phyloP scores from a whole-genome alignment of 768 basidiomycete species.

The Boletus tomentosulus region DNA sequence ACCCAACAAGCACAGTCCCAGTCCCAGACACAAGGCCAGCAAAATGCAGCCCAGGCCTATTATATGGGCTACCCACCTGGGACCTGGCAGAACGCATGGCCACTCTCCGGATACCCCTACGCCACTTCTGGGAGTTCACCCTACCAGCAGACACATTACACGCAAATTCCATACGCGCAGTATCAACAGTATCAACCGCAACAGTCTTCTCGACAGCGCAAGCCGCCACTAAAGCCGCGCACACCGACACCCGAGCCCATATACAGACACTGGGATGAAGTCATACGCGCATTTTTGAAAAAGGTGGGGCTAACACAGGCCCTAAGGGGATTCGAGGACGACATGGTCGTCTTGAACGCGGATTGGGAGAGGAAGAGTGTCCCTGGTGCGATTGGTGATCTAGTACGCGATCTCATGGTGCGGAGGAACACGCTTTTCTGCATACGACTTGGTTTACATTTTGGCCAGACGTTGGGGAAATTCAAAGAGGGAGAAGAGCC shows the following conservation, averaged over 20 bases:
- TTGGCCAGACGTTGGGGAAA: slow-evolving; percentile 25
- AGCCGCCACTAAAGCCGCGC: slow-evolving; percentile 24
- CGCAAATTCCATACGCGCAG: slow-evolving; percentile 33
- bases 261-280: slow-evolving; percentile 59
- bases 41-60: slow-evolving; percentile 28
- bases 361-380: slow-evolving; percentile 61
- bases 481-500: slow-evolving; percentile 26
- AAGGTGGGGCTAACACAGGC: slow-evolving; percentile 56
- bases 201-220: slow-evolving; percentile 26
- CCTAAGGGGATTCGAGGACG: slow-evolving; percentile 59
- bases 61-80: slow-evolving; percentile 34
- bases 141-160: slow-evolving; percentile 32
- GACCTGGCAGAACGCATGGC: slow-evolving; percentile 33
- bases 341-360: slow-evolving; percentile 65
- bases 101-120: slow-evolving; percentile 32
- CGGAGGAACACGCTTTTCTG: slow-evolving; percentile 15
- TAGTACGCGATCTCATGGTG: slow-evolving; percentile 51
- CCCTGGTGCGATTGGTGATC: slow-evolving; percentile 48
- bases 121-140: slow-evolving; percentile 26
- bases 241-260: slow-evolving; percentile 40
- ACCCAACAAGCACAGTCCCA: slow-evolving; percentile 18
- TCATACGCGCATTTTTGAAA: slow-evolving; percentile 49
- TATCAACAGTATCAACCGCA: slow-evolving; percentile 33
- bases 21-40: slow-evolving; percentile 19
- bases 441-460: not conserved